Evolutionary conservation across 805 yeast genomes (phyloP), one percentile per base, ranked within the genome.

Genomic region (Sungouiozyma intestinalis): DNA sequence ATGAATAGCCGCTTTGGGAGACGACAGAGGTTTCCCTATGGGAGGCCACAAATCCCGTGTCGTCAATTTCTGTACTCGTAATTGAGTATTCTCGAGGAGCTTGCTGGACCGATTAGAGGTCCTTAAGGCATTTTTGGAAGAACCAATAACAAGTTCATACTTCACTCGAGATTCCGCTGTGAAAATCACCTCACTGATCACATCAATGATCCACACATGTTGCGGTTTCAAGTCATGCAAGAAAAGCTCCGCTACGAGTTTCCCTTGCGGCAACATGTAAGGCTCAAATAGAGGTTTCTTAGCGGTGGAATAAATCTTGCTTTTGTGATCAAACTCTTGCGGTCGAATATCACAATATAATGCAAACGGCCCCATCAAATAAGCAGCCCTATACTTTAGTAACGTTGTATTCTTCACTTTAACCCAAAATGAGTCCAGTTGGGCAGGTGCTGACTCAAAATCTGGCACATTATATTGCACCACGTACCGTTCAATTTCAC

Each of bases 41-140:
- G 85, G 85, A 53, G 76, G 78, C 94, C 94, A 84, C 19, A 84
- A 54, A 55, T 81, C 90, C 8, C 67, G 45, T 0, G 88, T 80
- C 38, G 72, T 78, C 40, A 67, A 59, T 42, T 73, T 68, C 21
- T 68, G 57, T 0, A 83, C 79, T 4, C 52, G 57, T 16, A 82
- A 47, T 13, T 64, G 53, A 48, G 6, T 62, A 72, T 15, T 62
- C 47, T 40, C 60, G 57, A 18, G 8, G 4, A 32, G 2, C 16
- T 16, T 20, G 16, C 35, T 13, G 13, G 20, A 16, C 18, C 27
- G 15, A 2, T 16, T 15, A 14, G 39, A 31, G 17, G 29, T 21
- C 16, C 17, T 40, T 16, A 45, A 24, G 2, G 24, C 7, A 2
- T 29, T 13, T 32, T 38, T 40, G 4, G 41, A 15, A 19, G 35